phyloP scores from a whole-genome alignment of 768 basidiomycete genomes.

The Mycena maculata region DNA sequence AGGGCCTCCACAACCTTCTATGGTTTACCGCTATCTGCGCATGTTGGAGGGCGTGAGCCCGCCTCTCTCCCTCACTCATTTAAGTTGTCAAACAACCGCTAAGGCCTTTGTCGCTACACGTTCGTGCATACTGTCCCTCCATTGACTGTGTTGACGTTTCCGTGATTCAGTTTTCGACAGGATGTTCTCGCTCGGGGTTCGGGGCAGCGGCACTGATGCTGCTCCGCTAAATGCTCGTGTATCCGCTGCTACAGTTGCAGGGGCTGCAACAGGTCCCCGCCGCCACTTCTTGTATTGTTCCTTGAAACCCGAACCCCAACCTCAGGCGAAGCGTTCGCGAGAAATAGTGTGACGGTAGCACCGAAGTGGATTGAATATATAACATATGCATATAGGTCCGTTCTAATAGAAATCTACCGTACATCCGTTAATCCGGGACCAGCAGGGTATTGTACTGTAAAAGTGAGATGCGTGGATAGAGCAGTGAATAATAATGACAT shows the following conservation, averaged over 20 bases:
- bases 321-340: constrained; percentile 59
- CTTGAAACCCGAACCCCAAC: constrained; percentile 69
- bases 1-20: constrained; percentile 90
- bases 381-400: constrained; percentile 31
- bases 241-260: constrained; percentile 72
- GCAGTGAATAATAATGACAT: constrained; percentile 39
- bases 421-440: constrained; percentile 27
- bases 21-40: constrained; percentile 92
- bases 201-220: constrained; percentile 77
- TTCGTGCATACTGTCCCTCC: constrained; percentile 49
- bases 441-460: constrained; percentile 31
- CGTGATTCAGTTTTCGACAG: constrained; percentile 79
- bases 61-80: constrained; percentile 85
- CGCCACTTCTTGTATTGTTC: constrained; percentile 89
- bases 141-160: constrained; percentile 11
- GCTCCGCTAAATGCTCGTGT: constrained; percentile 72
- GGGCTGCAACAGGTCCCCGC: constrained; percentile 74
- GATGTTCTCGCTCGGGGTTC: constrained; percentile 88
- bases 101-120: constrained; percentile 90
- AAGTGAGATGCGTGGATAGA: constrained; percentile 32
- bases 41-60: constrained; percentile 93
- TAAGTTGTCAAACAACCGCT: constrained; percentile 89
- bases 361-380: constrained; percentile 30
- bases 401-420: constrained; percentile 31
- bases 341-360: constrained; percentile 40